phyloP scores from a whole-genome alignment of 139 green algal genomes.

The Microglena sp. region DNA sequence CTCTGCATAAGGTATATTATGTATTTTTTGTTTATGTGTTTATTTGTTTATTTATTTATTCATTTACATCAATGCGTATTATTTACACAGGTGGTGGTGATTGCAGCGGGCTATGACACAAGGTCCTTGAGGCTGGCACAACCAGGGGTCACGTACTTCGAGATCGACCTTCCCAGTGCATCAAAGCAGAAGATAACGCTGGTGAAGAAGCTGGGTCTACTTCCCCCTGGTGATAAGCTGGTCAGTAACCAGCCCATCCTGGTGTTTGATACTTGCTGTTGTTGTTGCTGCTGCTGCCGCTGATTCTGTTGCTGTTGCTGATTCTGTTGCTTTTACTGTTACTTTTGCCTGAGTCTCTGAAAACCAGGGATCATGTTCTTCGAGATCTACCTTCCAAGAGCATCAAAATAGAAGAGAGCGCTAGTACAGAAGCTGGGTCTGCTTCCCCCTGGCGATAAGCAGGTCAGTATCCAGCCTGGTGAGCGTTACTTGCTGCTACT shows the following conservation, averaged over 20 bases:
- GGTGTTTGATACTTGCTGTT: no score
- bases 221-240: no score
- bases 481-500: no score
- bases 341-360: conserved; percentile 49
- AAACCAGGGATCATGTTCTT: conserved; percentile 29
- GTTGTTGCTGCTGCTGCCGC: no score
- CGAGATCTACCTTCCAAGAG: conserved; percentile 58
- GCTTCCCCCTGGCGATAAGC: no score
- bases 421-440: conserved; percentile 39
- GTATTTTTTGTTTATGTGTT: not conserved
- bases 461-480: no score
- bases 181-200: conserved; percentile 42
- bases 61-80: not conserved
- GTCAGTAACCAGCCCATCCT: no score
- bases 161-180: conserved; percentile 60
- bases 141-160: conserved; percentile 31
- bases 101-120: conserved; percentile 65
- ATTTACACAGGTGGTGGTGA: conserved; percentile 43
- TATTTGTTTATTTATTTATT: not conserved
- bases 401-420: conserved; percentile 36
- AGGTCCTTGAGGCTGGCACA: conserved; percentile 46
- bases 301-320: no score
- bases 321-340: no score
- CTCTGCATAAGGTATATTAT: no score
- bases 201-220: conserved; percentile 30